phyloP scores from a whole-genome alignment of 805 yeast genomes.

The Monosporozyma aerobia region DNA sequence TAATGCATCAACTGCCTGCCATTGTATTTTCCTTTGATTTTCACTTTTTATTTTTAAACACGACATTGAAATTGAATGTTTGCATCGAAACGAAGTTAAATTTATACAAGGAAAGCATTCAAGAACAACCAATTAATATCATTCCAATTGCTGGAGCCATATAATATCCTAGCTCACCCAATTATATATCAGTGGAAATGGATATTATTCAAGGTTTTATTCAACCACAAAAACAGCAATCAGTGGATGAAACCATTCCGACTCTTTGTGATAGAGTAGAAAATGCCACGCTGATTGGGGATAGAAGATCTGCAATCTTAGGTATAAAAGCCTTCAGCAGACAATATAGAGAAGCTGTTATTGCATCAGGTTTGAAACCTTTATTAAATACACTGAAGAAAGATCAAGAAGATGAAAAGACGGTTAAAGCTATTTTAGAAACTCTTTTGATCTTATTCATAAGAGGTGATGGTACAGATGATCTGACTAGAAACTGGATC shows the following conservation, averaged over 20 bases:
- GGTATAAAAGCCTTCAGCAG: conserved; percentile 84
- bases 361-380: conserved; percentile 75
- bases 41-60: neutral
- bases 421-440: conserved; percentile 73
- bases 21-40: neutral
- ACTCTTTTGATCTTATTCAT: conserved; percentile 75
- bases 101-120: neutral
- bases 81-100: neutral
- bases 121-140: neutral
- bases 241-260: conserved; percentile 77
- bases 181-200: conserved; percentile 17
- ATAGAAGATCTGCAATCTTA: conserved; percentile 83
- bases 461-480: conserved; percentile 54
- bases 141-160: neutral
- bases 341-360: conserved; percentile 81
- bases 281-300: conserved; percentile 73
- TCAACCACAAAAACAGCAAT: conserved; percentile 36
- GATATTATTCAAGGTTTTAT: conserved; percentile 35
- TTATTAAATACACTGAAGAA: conserved; percentile 54
- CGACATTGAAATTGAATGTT: neutral
- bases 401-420: conserved; percentile 61
- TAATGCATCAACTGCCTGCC: neutral
- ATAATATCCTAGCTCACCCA: neutral
- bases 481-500: conserved; percentile 59
- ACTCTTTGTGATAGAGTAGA: conserved; percentile 80